A percentile compares a stretch with the other conserved stretches of the same genome.
Conservation (phyloP, 2,329 filamentous ascomycete species). For the Penicillium capsulatum region DNA sequence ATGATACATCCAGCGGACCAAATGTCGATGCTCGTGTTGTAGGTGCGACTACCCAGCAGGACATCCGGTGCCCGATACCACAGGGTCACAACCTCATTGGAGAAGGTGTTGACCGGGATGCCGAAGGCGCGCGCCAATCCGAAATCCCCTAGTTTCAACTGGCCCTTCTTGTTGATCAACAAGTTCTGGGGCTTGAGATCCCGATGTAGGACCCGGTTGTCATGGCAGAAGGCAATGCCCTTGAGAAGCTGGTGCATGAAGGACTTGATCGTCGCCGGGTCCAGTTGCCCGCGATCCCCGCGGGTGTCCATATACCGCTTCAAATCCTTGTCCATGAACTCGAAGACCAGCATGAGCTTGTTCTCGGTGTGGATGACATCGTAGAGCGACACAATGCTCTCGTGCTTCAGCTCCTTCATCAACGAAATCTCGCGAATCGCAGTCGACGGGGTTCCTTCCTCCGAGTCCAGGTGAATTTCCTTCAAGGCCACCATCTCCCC, state of each 20-base stretch:
- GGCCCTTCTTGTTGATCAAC: conserved; percentile 85
- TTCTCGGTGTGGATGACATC: conserved; percentile 99
- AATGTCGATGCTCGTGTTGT: conserved; percentile 99
- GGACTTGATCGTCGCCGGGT: conserved; percentile 88
- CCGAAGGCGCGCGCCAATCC: conserved; percentile 91
- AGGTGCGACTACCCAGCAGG: conserved; percentile 85
- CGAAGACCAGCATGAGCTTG: conserved; percentile 98
- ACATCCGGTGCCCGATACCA: conserved; percentile 98
- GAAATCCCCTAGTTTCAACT: conserved; percentile 91
- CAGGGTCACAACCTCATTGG: conserved; percentile 93
- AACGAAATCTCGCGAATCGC: conserved; percentile 97
- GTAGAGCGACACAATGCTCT: conserved; percentile 95
- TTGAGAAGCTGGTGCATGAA: conserved; percentile 98
- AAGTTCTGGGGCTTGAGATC: conserved; percentile 96
- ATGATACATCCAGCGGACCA: conserved; percentile 99
- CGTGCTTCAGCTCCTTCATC: conserved; percentile 99
- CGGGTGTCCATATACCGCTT: conserved; percentile 98
- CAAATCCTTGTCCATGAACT: conserved; percentile 96
- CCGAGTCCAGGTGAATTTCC: conserved; percentile 97
- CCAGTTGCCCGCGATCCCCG: conserved; percentile 82
- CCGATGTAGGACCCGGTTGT: conserved; percentile 91
- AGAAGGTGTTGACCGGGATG: conserved; percentile 97
- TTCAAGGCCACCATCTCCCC: conserved; percentile 95
- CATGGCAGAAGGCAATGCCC: conserved; percentile 96
- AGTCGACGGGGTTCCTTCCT: conserved; percentile 95